phyloP scores from a whole-genome alignment of 176 grass and related monocot species.

The Alloteropsis semialata region DNA sequence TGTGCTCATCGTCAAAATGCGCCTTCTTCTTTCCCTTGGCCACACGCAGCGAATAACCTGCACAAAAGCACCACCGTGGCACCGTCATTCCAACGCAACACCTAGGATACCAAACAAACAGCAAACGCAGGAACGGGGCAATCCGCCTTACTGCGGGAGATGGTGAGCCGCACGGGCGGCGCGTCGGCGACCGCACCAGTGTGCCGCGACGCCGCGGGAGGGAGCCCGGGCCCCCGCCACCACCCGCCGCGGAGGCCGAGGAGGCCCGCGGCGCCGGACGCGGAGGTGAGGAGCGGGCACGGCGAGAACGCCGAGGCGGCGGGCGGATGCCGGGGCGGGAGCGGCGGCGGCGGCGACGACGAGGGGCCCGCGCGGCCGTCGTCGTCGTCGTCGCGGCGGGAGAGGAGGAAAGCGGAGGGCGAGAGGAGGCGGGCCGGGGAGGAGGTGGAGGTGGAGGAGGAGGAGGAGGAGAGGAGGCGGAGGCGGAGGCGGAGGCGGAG shows the following conservation, averaged over 20 bases:
- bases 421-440: not conserved
- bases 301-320: constrained; percentile 7
- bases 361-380: not conserved
- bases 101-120: not conserved
- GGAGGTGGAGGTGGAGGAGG: not conserved
- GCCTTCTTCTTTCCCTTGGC: constrained; percentile 70
- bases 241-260: constrained; percentile 19
- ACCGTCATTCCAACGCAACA: not conserved
- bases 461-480: constrained; percentile 3
- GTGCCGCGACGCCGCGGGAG: constrained; percentile 25
- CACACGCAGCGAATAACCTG: constrained; percentile 93
- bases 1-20: constrained; percentile 74
- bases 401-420: not conserved
- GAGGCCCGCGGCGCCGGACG: not conserved
- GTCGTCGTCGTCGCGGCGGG: constrained; percentile 30
- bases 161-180: constrained; percentile 17
- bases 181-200: constrained; percentile 11
- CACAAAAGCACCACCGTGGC: constrained; percentile 32
- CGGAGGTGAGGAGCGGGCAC: constrained; percentile 20
- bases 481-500: constrained; percentile 1
- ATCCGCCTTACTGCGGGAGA: constrained; percentile 41
- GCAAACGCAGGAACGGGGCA: not conserved
- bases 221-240: not conserved
- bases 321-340: not conserved
- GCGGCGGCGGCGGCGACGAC: not conserved